phyloP scores from a whole-genome alignment of 106 monocot genomes.

The Posidonia australis region DNA sequence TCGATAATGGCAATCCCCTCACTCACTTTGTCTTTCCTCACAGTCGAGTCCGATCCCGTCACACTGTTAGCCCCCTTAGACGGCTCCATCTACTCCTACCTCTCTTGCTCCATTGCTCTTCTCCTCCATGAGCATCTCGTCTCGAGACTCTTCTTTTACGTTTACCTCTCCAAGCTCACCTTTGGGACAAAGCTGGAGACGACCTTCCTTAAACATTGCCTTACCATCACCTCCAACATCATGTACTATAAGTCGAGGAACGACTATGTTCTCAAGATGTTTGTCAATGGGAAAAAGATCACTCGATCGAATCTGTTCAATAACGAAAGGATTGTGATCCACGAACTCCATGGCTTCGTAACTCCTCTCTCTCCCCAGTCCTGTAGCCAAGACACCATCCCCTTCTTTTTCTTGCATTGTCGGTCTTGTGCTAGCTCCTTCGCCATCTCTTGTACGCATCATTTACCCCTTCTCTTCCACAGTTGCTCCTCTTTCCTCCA shows the following conservation, averaged over 20 bases:
- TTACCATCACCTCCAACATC: constrained; percentile 23
- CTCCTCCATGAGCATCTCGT: too few relatives aligned
- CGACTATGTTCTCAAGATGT: constrained; percentile 28
- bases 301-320: constrained; percentile 60
- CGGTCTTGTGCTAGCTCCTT: too few relatives aligned
- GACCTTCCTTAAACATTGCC: too few relatives aligned
- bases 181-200: too few relatives aligned
- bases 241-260: neutral
- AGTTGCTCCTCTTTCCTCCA: too few relatives aligned
- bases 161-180: too few relatives aligned
- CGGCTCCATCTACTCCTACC: constrained; percentile 20
- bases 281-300: constrained; percentile 49
- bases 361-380: too few relatives aligned
- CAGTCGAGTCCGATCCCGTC: constrained; percentile 35
- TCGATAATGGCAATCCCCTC: constrained; percentile 37
- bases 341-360: constrained; percentile 64
- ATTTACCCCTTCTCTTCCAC: too few relatives aligned
- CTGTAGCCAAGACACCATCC: constrained; percentile 2
- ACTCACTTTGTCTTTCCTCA: constrained; percentile 29
- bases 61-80: constrained; percentile 4
- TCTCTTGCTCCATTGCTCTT: constrained; percentile 26
- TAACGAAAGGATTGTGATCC: constrained; percentile 55
- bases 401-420: too few relatives aligned
- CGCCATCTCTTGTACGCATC: too few relatives aligned
- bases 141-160: too few relatives aligned